Percentiles rank a stretch among this genome's conserved stretches.
phyloP scores from a whole-genome alignment of 345 rosid genomes.

The Populus euphratica region DNA sequence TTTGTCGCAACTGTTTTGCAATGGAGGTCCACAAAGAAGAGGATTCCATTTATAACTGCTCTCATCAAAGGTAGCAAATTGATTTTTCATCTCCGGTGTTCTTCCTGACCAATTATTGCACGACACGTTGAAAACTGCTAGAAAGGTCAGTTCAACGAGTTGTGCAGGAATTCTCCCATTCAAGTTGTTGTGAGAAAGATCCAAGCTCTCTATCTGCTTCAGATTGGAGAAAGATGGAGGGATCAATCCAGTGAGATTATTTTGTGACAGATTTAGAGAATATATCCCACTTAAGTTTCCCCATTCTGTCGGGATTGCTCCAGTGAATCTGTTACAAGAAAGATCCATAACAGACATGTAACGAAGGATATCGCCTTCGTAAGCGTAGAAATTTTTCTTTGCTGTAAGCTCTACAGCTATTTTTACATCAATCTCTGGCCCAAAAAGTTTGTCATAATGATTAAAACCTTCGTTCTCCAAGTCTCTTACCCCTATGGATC shows the following conservation, averaged over 20 bases:
- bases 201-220: constrained; percentile 34
- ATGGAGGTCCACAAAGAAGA: constrained; percentile 26
- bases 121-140: constrained; percentile 26
- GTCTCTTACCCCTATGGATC: too few species aligned
- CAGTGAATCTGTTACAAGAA: background rate
- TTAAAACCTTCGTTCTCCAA: too few species aligned
- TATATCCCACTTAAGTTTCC: background rate
- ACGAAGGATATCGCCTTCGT: background rate
- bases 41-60: constrained; percentile 23
- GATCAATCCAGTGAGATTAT: constrained; percentile 14
- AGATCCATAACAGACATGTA: background rate
- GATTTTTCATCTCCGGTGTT: constrained; percentile 1
- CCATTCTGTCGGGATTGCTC: background rate
- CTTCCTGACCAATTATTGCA: constrained; percentile 36
- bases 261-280: constrained; percentile 34
- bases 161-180: constrained; percentile 19
- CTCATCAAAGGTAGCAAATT: constrained; percentile 23
- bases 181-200: constrained; percentile 31
- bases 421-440: background rate
- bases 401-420: background rate
- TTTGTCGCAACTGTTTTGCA: background rate
- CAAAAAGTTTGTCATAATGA: rapidly evolving
- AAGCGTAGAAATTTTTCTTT: background rate
- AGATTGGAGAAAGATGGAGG: constrained; percentile 29
- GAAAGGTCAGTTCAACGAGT: constrained; percentile 8